Percentiles rank a stretch among this genome's conserved stretches.
phyloP scores from a whole-genome alignment of 805 yeast genomes.

The Candida sphagnicola region DNA sequence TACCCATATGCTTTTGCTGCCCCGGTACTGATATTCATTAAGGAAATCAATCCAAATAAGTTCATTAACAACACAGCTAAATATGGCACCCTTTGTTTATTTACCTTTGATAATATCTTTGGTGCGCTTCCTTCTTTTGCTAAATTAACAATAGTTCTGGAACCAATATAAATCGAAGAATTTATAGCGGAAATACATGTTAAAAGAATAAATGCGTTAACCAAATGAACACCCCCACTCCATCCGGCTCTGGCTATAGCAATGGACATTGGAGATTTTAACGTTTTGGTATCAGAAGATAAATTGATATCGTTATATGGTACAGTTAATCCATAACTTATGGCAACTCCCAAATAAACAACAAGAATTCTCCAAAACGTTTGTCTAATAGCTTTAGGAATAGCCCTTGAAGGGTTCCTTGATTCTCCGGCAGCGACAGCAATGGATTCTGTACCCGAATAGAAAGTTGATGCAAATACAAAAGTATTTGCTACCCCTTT shows the following conservation, averaged over 20 bases:
- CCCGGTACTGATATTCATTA: conserved; percentile 54
- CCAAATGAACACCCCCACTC: conserved; percentile 45
- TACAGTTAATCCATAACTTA: conserved; percentile 57
- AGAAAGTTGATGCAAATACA: conserved; percentile 57
- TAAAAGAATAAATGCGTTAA: conserved; percentile 59
- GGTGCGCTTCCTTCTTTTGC: conserved; percentile 63
- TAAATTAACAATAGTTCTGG: conserved; percentile 62
- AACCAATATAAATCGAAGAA: conserved; percentile 64
- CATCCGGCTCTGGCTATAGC: conserved; percentile 40
- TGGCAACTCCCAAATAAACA: conserved; percentile 50
- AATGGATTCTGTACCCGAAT: conserved; percentile 54
- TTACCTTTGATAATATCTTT: conserved; percentile 45
- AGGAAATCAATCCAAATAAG: conserved; percentile 50
- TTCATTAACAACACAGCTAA: conserved; percentile 54
- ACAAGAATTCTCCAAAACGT: conserved; percentile 51
- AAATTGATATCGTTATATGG: conserved; percentile 50
- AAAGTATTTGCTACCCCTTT: conserved; percentile 55
- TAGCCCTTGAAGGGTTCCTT: conserved; percentile 52
- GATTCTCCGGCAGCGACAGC: conserved; percentile 62
- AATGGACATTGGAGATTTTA: conserved; percentile 43
- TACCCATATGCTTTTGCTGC: conserved; percentile 58
- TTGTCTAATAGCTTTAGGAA: conserved; percentile 56
- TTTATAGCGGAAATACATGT: conserved; percentile 69
- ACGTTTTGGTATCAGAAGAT: conserved; percentile 29
- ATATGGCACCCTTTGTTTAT: conserved; percentile 61